These are phyloP conservation scores for Canavalia ensiformis DNA, from an alignment of 306 rosid genomes.

Conservation along the genomic window DNA sequence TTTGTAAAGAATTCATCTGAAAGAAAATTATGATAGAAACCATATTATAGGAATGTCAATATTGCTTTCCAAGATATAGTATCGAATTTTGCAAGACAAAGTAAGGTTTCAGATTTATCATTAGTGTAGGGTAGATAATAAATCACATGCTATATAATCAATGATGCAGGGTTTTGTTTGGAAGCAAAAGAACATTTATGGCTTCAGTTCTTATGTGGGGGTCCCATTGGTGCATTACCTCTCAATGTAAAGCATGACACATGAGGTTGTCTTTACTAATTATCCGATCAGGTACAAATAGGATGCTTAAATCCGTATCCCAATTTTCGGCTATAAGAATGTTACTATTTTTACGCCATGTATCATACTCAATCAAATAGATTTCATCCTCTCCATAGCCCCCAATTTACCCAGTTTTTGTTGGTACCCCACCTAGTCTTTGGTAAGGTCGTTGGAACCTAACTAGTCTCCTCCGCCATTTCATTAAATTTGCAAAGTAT, in stretches of 20 bases:
- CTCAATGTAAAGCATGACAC: neutral
- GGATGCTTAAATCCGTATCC: neutral
- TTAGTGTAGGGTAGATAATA: neutral
- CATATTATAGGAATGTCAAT: neutral
- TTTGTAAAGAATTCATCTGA: neutral
- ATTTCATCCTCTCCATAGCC: neutral
- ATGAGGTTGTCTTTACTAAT: neutral
- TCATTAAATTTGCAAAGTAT: neutral
- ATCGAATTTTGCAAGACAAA: neutral
- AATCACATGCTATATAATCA: conserved; percentile 4
- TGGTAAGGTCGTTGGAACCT: neutral
- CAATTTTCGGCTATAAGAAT: neutral
- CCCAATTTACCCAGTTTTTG: neutral
- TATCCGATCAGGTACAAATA: neutral
- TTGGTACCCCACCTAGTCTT: neutral
- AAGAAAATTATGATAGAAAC: neutral
- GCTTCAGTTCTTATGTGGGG: neutral
- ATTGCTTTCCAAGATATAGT: neutral
- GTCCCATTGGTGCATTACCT: conserved; percentile 4
- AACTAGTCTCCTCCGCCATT: neutral
- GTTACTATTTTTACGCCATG: neutral
- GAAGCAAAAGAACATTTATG: neutral
- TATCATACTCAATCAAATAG: neutral
- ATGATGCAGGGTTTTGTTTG: conserved; percentile 22
- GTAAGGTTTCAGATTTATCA: conserved; percentile 27